Base-by-base conservation (phyloP, 1,284 basidiomycete species). In the Uromyces viciae-fabae region DNA sequence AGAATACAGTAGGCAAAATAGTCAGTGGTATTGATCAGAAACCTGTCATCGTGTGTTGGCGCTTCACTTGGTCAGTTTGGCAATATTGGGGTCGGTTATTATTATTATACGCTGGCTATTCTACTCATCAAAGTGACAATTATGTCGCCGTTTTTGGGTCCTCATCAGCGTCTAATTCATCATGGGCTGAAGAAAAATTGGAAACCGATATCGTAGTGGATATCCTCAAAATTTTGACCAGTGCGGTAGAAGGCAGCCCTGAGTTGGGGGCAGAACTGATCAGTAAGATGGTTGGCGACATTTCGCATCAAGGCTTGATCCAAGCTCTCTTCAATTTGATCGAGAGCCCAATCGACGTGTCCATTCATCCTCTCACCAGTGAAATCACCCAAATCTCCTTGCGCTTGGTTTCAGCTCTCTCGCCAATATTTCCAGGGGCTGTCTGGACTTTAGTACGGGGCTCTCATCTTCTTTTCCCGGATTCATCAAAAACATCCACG, bases 11-110 rank as follows among this genome's bases (percentile, higher is more conserved):
- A 31, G 77, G 77, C 9, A 80, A 64, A 43, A 72, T 80, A 40
- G 68, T 80, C 56, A 72, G 68, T 52, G 66, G 77, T 22, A 43
- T 58, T 28, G 66, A 71, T 33, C 77, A 80, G 31, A 80, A 72
- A 31, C 68, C 77, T 15, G 68, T 73, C 15, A 68, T 80, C 36
- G 66, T 80, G 33, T 80, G 77, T 42, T 80, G 77, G 77, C 77
- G 54, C 38, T 80, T 60, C 56, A 72, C 68, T 46, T 80, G 77
- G 77, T 80, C 77, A 40, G 77, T 68, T 15, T 80, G 77, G 77
- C 54, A 60, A 36, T 80, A 80, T 73, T 80, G 77, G 77, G 77
- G 77, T 38, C 38, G 52, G 40, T 52, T 80, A 15, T 22, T 80
- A 17, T 40, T 80, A 22, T 33, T 72, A 33, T 80, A 62, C 64